Base-by-base conservation (phyloP, 495 filamentous ascomycete genomes). In the Aspergillus bertholletiae region DNA sequence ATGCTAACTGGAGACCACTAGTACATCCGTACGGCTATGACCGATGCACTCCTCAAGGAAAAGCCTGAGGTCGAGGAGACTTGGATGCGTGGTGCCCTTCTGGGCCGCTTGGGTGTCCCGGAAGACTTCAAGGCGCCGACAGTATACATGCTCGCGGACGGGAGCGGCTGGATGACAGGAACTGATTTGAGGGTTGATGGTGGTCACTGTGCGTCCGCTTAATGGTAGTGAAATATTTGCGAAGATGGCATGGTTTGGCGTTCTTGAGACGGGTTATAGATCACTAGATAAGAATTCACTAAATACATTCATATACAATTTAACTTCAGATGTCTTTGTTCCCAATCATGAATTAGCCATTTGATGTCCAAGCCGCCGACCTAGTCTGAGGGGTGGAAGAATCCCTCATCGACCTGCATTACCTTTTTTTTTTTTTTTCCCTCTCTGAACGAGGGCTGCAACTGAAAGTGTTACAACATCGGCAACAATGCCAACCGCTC, bases 21-120 rank as follows among this genome's bases (percentile, higher is more conserved):
- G 49, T 51, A 51, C 49, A 74, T 75, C 44, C 65, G 65, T 32
- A 71, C 72, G 30, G 66, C 68, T 7, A 71, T 72, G 71, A 69
- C 68, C 21, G 68, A 71, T n/a, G 62, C 58, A 11, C 41, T 72
- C 18, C 62, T 74, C 2, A 23, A 59, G 49, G 71, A 82, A 49
- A 86, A 80, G 55, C 88, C 88, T 2, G 88, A 92, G 68, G 57
- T 72, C 5, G 66, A 70, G 30, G 67, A 73, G 43, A 70, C 64
- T 12, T 70, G 67, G 66, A 69, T 69, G 63, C 59, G 62, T 0
- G 69, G 65, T 12, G 65, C 63, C 23, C 55, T 77, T 30, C 65
- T 78, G 11, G 64, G 64, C n/a, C 63, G 76, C 20, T 58, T 79
- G 13, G 70, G 68, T 15, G 62, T 57, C 5, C 61, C 66, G 0